Percentiles rank a stretch among this genome's conserved stretches.
Evolutionary conservation across 2,329 filamentous ascomycete species (phyloP).

Genomic region (Fusarium albosuccineum): DNA sequence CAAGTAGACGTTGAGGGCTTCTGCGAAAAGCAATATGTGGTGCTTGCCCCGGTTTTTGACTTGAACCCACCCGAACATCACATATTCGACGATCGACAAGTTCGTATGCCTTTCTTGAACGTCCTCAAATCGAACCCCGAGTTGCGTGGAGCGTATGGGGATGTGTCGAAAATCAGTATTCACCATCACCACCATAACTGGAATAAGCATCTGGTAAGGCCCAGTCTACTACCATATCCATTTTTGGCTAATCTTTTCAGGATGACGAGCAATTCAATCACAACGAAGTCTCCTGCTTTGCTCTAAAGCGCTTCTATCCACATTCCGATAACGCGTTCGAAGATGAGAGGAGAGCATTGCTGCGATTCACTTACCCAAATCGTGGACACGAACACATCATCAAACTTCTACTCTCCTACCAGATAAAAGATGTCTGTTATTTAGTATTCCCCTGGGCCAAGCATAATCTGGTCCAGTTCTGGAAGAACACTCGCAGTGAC

Average conservation of each 20-base stretch:
- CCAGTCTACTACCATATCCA: not conserved
- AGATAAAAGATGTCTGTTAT: not conserved
- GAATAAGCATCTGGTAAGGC: not conserved
- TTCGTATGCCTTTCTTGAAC: conserved; percentile 1
- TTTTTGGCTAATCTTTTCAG: no score
- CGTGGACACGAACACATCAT: conserved; percentile 5
- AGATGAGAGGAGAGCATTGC: not conserved
- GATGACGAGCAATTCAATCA: no score
- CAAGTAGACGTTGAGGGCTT: not conserved
- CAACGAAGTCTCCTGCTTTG: no score
- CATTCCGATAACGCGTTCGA: not conserved
- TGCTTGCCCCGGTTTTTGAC: not conserved
- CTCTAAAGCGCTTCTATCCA: not conserved
- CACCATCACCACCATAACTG: not conserved
- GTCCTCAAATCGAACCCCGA: no score
- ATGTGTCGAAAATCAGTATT: not conserved
- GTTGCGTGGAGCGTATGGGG: not conserved
- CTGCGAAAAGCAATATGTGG: not conserved
- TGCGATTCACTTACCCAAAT: not conserved
- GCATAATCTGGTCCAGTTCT: not conserved
- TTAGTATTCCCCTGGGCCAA: conserved; percentile 17
- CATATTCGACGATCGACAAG: not conserved
- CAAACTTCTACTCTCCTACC: conserved; percentile 1
- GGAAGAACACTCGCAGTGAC: not conserved
- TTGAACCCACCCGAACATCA: not conserved